A percentile compares a stretch with the other conserved stretches of the same genome.
Conservation (phyloP, 768 basidiomycete genomes). For the Gloeopeniophorella convolvens region DNA sequence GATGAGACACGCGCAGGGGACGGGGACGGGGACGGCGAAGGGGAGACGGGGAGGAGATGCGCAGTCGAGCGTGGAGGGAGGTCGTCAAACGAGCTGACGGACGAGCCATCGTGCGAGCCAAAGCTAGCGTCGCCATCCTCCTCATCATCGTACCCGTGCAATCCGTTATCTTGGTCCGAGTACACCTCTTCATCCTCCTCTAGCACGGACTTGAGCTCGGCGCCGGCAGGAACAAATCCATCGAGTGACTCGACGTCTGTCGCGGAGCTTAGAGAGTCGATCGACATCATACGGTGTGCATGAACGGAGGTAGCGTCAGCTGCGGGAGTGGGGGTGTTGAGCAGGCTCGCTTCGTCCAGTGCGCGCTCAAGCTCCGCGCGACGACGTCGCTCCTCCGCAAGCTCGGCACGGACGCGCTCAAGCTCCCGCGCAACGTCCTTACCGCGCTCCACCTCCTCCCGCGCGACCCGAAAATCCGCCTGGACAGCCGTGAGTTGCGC, state of each 20-base stretch:
- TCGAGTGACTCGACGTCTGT: slow-evolving; percentile 65
- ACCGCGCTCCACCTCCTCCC: slow-evolving; percentile 23
- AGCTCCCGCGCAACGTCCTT: slow-evolving; percentile 20
- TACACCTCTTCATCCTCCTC: slow-evolving; percentile 32
- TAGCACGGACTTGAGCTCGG: slow-evolving; percentile 45
- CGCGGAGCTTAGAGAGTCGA: slow-evolving; percentile 57
- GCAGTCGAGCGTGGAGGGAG: slow-evolving; percentile 28
- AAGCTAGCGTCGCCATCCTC: slow-evolving; percentile 59
- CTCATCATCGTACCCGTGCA: slow-evolving; percentile 67
- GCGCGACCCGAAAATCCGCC: slow-evolving; percentile 35
- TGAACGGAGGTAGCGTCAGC: slow-evolving; percentile 25
- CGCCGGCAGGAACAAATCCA: slow-evolving; percentile 30
- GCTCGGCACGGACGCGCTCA: slow-evolving; percentile 25
- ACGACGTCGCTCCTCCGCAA: slow-evolving; percentile 36
- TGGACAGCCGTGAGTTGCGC: slow-evolving; percentile 29
- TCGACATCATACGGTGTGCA: slow-evolving; percentile 48
- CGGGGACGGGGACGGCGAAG: slow-evolving; percentile 27
- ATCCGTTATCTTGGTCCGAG: slow-evolving; percentile 49
- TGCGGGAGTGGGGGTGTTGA: slow-evolving; percentile 42
- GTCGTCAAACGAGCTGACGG: slow-evolving; percentile 26
- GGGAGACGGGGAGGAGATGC: slow-evolving; percentile 28
- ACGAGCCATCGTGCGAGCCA: slow-evolving; percentile 30
- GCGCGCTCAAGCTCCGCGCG: slow-evolving; percentile 47
- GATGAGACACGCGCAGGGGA: slow-evolving; percentile 22
- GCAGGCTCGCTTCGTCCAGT: slow-evolving; percentile 36